Evolutionary conservation across 2,329 filamentous ascomycete genomes (phyloP), one percentile per base, ranked within the genome.

Genomic region (Penicillium sp.): DNA sequence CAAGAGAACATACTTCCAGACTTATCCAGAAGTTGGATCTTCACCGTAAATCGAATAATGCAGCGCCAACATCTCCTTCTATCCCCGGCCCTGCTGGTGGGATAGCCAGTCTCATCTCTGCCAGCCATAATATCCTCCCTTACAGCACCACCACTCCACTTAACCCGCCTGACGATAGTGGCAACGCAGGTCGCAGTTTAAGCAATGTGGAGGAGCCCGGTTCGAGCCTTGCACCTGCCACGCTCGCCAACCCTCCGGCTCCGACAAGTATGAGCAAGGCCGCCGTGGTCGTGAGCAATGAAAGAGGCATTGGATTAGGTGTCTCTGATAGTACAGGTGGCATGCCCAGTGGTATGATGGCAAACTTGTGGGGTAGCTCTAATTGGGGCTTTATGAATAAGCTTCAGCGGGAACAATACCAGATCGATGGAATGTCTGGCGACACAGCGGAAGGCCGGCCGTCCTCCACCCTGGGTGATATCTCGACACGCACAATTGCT

Each of bases 1-100:
- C 60, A 9, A 83, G 89, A 57, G 91, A 95, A 56, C 91, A 94
- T 70, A 89, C 90, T 8, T 84, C 90, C 18, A 85, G 92, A 56
- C 91, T 97, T 59, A 97, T 97, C 70, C 90, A 95, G 70, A 96
- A 91, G 72, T 81, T 97, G 41, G 93, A 97, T 71, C 79, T 96
- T 53, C 90, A 95, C 71, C 86, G 93, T 61, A 95, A 93, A 69
- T 81, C 86, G 16, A 72, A 69, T 35, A 84, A 85, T 7, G 83
- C 86, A 57, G 79, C 80, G 23, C 74, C 74, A 29, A 75, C 75
- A 57, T 75, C 76, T 26, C 72, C 70, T 50, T 78, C 71, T 35
- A 69, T 73, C 35, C 70, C 69, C 1, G 63, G 71, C 19, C 71
- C 80, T 11, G 80, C 83, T 18, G 79, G 80, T 52, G 91, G 91